Base-by-base conservation (phyloP, 306 rosid genomes). In the Dalbergia cultrata region DNA sequence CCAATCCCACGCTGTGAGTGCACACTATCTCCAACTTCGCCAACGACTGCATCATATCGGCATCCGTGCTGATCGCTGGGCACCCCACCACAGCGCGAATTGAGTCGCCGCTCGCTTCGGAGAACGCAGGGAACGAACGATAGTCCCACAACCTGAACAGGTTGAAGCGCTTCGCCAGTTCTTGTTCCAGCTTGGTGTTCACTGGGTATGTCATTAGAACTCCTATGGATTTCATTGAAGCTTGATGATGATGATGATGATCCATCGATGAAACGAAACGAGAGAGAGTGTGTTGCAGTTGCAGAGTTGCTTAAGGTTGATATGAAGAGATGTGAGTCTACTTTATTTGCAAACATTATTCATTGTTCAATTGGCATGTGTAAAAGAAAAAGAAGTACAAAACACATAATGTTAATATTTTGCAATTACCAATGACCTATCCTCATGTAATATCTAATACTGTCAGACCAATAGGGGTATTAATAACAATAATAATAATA, bases 1-100 rank as follows among this genome's bases (percentile, higher is more conserved):
- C 97, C 53, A 85, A 52, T 3, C 97, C 97, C 17, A 92, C 95
- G 57, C 97, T 88, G 86, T 59, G 80, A 50, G 87, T 86, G 10
- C 93, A 70, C 2, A 92, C 87, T 14, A 92, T 89, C 82, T 87
- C 87, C 58, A 92, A 68, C 8, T 80, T 72, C 5, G 93, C 95
- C 13, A 92, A 72, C 0, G 88, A 82, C 6, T 86, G 86, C 12
- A 92, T 88, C 53, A 78, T 72, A 11, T 61, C 17, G 6, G 91
- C 89, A 50, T 88, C 89, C 18, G 86, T 93, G 4, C 91, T 86
- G 16, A 76, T n/a, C 74, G 41, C 75, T 74, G 87, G 34, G 82
- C 26, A 7, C 9, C 76, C 85, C 5, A 90, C 92, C 8, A 89
- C 31, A 1, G 92, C 93, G 33, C 86, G 85, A 66, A 90, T 65